These are phyloP conservation scores for Naganishia albida DNA, from an alignment of 1,284 basidiomycete species.

Conservation along the genomic window DNA sequence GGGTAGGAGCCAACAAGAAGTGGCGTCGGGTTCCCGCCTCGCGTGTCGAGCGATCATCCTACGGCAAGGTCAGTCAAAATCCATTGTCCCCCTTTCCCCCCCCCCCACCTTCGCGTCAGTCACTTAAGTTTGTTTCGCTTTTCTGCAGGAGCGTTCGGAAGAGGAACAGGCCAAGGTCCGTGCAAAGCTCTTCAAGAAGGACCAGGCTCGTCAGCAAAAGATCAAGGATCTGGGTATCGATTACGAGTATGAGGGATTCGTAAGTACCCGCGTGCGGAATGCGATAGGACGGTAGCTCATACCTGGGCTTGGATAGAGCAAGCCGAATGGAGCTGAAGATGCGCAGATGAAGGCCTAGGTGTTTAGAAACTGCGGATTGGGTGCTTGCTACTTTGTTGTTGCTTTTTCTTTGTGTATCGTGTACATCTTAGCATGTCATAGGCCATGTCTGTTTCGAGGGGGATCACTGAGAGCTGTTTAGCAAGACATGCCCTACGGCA, in stretches of 20 bases:
- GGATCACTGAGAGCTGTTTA: no score
- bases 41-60: slow-evolving; percentile 69
- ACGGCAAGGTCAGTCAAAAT: slow-evolving; percentile 70
- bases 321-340: slow-evolving; percentile 21
- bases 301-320: background rate
- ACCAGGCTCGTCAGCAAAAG: slow-evolving; percentile 75
- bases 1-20: slow-evolving; percentile 95
- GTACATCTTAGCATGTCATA: slow-evolving; percentile 6
- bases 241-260: slow-evolving; percentile 74
- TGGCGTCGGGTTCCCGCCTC: slow-evolving; percentile 76
- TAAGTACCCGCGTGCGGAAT: background rate
- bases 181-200: slow-evolving; percentile 72
- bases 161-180: slow-evolving; percentile 70
- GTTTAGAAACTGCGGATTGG: background rate
- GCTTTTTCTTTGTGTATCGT: background rate
- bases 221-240: slow-evolving; percentile 80
- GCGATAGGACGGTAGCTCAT: background rate
- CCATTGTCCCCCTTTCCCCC: no score
- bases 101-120: background rate
- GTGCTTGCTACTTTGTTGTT: background rate
- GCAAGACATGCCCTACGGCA: background rate
- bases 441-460: background rate
- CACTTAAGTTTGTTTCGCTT: background rate
- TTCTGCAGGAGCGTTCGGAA: slow-evolving; percentile 67
- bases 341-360: slow-evolving; percentile 22